A percentile compares a stretch with the other conserved stretches of the same genome.
These are phyloP conservation scores for Toxicodendron radicans DNA, from an alignment of 345 rosid genomes.

Conservation along the genomic window DNA sequence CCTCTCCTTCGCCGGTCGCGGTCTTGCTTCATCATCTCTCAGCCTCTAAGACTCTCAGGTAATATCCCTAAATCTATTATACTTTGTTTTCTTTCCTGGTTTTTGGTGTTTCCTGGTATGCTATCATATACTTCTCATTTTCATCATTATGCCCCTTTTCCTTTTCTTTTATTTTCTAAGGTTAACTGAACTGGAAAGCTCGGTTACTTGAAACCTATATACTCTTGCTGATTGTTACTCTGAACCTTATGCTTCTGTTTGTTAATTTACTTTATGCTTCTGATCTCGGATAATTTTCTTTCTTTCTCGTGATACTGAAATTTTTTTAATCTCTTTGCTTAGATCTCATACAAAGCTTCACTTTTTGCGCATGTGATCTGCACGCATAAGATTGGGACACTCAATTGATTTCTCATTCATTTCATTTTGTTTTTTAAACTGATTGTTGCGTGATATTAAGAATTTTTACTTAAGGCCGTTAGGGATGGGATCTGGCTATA, in stretches of 20 bases:
- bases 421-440: background rate
- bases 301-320: background rate
- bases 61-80: too few relatives aligned
- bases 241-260: background rate
- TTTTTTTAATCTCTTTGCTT: background rate
- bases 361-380: background rate
- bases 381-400: background rate
- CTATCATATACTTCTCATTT: conserved; percentile 16
- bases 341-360: background rate
- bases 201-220: background rate
- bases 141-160: too few relatives aligned
- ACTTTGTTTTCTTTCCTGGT: too few relatives aligned
- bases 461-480: background rate
- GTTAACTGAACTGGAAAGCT: background rate
- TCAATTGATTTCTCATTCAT: background rate
- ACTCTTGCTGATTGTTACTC: background rate
- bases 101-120: too few relatives aligned
- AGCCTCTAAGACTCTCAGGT: too few relatives aligned
- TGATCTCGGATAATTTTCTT: background rate
- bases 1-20: too few relatives aligned
- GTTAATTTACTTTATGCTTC: background rate
- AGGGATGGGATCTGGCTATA: background rate
- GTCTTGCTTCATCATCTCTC: too few relatives aligned
- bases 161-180: background rate
- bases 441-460: background rate